Conservation (phyloP, 2,329 filamentous ascomycete species). For the Nigrospora sphaerica region DNA sequence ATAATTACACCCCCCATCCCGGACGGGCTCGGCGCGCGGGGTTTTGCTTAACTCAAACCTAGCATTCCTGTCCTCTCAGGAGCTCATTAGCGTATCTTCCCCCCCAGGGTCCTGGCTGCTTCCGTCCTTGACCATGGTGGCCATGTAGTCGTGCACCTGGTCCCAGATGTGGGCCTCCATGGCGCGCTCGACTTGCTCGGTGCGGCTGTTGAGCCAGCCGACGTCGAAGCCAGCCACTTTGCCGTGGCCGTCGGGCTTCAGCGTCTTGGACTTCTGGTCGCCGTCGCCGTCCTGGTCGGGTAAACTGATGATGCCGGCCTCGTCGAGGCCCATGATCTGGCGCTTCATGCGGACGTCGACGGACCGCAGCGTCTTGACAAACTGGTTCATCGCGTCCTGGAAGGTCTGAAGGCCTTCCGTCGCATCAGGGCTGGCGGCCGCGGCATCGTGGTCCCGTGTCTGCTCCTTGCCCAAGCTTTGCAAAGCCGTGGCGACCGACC, state of each 20-base stretch:
- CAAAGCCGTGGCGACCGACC: conserved; percentile 54
- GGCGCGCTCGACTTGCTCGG: conserved; percentile 71
- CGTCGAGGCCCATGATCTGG: conserved; percentile 73
- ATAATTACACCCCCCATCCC: too few species aligned
- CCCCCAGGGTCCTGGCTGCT: background rate
- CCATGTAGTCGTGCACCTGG: conserved; percentile 12
- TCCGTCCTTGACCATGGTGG: background rate
- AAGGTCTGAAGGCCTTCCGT: conserved; percentile 48
- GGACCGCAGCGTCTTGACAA: conserved; percentile 65
- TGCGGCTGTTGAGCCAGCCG: conserved; percentile 82
- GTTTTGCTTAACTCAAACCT: too few species aligned
- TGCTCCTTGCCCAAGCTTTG: conserved; percentile 51
- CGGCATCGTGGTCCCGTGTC: conserved; percentile 14
- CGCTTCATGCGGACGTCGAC: conserved; percentile 69
- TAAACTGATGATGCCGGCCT: conserved; percentile 65
- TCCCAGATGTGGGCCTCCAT: conserved; percentile 78
- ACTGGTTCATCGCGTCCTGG: conserved; percentile 54
- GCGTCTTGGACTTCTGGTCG: conserved; percentile 15
- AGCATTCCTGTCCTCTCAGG: background rate
- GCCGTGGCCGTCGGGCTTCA: conserved; percentile 48
- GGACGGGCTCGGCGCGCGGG: too few species aligned
- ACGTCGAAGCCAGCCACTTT: conserved; percentile 64
- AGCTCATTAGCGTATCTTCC: conserved; percentile 1
- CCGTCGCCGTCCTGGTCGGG: conserved; percentile 18
- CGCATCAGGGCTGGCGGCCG: conserved; percentile 3